A percentile compares a stretch with the other conserved stretches of the same genome.
These are phyloP conservation scores for Chrysosporium queenslandicum DNA, from an alignment of 2,329 filamentous ascomycete species.

Conservation along the genomic window DNA sequence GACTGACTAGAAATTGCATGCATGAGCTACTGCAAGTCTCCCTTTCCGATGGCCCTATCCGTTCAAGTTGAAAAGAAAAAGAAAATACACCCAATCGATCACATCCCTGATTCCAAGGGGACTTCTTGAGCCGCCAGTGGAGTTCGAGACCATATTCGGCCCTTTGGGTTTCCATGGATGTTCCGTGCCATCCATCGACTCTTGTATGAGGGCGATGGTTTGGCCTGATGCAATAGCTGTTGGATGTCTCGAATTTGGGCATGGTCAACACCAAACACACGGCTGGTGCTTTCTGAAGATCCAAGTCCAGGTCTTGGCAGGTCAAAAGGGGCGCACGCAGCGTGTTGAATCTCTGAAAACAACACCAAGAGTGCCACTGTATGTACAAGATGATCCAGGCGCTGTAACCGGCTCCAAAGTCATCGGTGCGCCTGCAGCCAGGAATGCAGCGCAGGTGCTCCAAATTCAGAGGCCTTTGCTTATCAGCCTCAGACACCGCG, in stretches of 20 bases:
- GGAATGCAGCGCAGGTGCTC: no score
- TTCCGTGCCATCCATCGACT: background rate
- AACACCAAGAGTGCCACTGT: no score
- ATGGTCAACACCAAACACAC: background rate
- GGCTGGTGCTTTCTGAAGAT: background rate
- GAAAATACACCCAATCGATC: background rate
- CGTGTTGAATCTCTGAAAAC: background rate
- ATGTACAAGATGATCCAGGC: no score
- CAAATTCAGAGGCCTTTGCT: no score
- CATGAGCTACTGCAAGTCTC: slow-evolving; percentile 8
- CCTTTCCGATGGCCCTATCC: slow-evolving; percentile 11
- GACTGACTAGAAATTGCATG: slow-evolving; percentile 3
- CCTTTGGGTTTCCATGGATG: background rate
- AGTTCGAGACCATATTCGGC: background rate
- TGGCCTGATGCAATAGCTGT: background rate
- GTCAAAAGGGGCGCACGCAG: background rate
- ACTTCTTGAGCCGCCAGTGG: background rate
- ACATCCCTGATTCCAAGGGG: background rate
- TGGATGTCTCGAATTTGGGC: background rate
- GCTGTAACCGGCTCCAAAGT: no score
- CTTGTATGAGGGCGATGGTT: background rate
- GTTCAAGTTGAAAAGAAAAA: background rate
- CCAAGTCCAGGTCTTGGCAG: background rate
- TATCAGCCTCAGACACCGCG: no score
- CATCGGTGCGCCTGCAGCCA: no score